A percentile compares a stretch with the other conserved stretches of the same genome.
These are phyloP conservation scores for Saccharomyces hybrid DNA, from an alignment of 1,139 yeast genomes.

Conservation along the genomic window DNA sequence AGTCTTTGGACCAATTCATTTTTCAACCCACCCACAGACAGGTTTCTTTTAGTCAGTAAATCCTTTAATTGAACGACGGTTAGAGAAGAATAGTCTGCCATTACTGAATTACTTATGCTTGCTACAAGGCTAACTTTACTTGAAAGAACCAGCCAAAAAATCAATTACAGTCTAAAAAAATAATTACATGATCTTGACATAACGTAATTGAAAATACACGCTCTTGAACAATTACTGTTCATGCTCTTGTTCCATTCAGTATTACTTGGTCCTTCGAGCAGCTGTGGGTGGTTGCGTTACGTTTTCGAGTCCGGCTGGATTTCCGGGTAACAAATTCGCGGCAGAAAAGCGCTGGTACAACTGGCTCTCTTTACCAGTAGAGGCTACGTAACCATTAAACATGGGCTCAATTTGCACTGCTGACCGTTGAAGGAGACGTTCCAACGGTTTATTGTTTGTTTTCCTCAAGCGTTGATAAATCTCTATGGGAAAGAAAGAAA, in stretches of 20 bases:
- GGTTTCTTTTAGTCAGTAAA: constrained; percentile 55
- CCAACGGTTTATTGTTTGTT: too few relatives aligned
- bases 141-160: too few relatives aligned
- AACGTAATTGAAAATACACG: too few relatives aligned
- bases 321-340: background rate
- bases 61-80: constrained; percentile 88
- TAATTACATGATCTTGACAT: too few relatives aligned
- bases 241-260: background rate
- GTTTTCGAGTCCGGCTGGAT: background rate
- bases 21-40: constrained; percentile 74
- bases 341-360: too few relatives aligned
- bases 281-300: background rate
- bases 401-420: too few relatives aligned
- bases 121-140: background rate
- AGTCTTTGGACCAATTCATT: constrained; percentile 73
- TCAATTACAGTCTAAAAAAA: too few relatives aligned
- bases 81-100: constrained; percentile 52
- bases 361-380: too few relatives aligned
- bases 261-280: background rate
- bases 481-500: too few relatives aligned
- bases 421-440: too few relatives aligned
- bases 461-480: too few relatives aligned
- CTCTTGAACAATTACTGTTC: background rate
- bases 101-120: constrained; percentile 18
- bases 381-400: too few relatives aligned